These are phyloP conservation scores for Potentilla sterilis DNA, from an alignment of 306 rosid species.

Conservation along the genomic window DNA sequence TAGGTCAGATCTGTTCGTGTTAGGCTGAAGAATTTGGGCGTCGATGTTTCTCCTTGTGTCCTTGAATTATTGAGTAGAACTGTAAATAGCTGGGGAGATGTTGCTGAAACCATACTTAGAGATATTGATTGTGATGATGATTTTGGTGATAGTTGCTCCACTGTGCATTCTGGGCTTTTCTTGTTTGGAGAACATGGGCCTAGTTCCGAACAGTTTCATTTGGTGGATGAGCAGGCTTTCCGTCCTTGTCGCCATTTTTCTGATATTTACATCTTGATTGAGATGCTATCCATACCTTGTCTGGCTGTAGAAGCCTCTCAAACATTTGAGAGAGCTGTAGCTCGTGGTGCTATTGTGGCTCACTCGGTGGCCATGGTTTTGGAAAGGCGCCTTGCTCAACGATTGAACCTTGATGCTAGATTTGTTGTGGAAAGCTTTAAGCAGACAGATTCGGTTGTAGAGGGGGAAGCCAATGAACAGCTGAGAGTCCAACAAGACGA, in stretches of 20 bases:
- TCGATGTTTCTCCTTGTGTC: slow-evolving; percentile 81
- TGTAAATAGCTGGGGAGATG: slow-evolving; percentile 98
- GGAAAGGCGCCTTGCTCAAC: slow-evolving; percentile 85
- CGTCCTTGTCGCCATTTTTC: slow-evolving; percentile 64
- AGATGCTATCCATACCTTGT: slow-evolving; percentile 96
- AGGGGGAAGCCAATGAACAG: slow-evolving; percentile 69
- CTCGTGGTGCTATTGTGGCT: slow-evolving; percentile 81
- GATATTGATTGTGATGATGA: slow-evolving; percentile 91
- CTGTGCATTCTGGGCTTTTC: slow-evolving; percentile 56
- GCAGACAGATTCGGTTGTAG: slow-evolving; percentile 51
- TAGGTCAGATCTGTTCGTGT: slow-evolving; percentile 89
- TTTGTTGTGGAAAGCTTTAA: slow-evolving; percentile 56
- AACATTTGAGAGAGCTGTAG: slow-evolving; percentile 94
- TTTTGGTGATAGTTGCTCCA: slow-evolving; percentile 65
- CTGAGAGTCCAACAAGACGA: slow-evolving; percentile 75
- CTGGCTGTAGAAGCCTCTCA: slow-evolving; percentile 95
- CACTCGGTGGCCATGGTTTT: slow-evolving; percentile 85
- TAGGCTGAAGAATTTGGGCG: slow-evolving; percentile 79
- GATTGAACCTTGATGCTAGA: slow-evolving; percentile 48
- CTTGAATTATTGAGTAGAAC: slow-evolving; percentile 88
- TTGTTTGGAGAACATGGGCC: slow-evolving; percentile 70
- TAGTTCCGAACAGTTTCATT: slow-evolving; percentile 55
- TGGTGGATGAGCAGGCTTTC: slow-evolving; percentile 70
- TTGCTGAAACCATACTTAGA: slow-evolving; percentile 89
- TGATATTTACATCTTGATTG: slow-evolving; percentile 78